These are phyloP conservation scores for Phialophora verrucosa DNA, from an alignment of 2,329 filamentous ascomycete species.

Conservation along the genomic window DNA sequence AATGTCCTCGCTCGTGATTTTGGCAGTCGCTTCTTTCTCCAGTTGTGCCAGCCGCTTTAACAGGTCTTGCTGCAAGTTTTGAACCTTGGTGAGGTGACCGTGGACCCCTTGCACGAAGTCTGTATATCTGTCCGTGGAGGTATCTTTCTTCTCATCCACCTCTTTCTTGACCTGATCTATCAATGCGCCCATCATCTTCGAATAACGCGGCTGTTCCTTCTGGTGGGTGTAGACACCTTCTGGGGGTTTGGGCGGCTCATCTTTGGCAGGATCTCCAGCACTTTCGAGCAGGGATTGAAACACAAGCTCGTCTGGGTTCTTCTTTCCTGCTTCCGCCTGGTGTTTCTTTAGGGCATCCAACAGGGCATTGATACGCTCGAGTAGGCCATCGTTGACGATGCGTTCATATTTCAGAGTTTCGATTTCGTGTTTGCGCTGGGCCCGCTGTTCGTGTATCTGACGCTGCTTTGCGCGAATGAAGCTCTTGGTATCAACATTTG, in stretches of 20 bases:
- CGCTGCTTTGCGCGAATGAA: conserved; percentile 98
- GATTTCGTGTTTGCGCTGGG: conserved; percentile 85
- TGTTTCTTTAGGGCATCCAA: conserved; percentile 76
- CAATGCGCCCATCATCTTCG: conserved; percentile 97
- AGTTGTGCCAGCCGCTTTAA: conserved; percentile 75
- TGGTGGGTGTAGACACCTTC: conserved; percentile 78
- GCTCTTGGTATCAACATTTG: conserved; percentile 96
- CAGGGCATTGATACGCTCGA: conserved; percentile 80
- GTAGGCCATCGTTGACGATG: conserved; percentile 87
- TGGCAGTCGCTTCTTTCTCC: conserved; percentile 80
- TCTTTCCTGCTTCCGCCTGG: conserved; percentile 67
- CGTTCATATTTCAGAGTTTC: conserved; percentile 87
- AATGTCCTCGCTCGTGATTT: conserved; percentile 92
- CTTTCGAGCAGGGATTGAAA: conserved; percentile 89
- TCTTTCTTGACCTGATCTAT: conserved; percentile 91
- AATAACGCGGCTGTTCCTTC: conserved; percentile 80
- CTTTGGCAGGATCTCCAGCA: conserved; percentile 70
- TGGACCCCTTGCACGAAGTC: conserved; percentile 80
- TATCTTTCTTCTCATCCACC: conserved; percentile 72
- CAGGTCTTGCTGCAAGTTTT: conserved; percentile 76
- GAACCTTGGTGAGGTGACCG: conserved; percentile 77
- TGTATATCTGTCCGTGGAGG: conserved; percentile 67
- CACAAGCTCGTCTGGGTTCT: conserved; percentile 77
- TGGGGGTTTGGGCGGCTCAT: conserved; percentile 76
- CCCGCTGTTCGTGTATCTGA: conserved; percentile 91